Conservation (phyloP, 2,329 filamentous ascomycete species). For the Ilyonectria destructans region DNA sequence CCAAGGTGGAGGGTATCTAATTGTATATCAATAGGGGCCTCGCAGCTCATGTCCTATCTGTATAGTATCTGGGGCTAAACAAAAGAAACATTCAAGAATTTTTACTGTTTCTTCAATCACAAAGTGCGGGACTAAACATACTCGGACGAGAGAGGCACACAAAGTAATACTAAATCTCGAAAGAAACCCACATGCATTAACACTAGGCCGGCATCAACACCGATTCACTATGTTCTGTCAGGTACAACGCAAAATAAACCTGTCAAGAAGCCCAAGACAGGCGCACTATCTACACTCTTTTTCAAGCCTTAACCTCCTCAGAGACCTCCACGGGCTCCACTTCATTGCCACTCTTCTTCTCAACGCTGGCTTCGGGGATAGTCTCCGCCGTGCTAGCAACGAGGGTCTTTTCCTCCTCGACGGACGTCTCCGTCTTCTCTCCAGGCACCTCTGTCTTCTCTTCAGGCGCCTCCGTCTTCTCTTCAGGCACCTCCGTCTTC, state of each 20-base stretch:
- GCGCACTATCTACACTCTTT: neutral
- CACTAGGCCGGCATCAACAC: constrained; percentile 11
- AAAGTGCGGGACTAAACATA: neutral
- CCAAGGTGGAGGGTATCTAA: neutral
- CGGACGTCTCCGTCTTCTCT: constrained; percentile 19
- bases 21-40: constrained; percentile 19
- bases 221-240: constrained; percentile 21
- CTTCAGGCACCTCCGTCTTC: neutral
- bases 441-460: neutral
- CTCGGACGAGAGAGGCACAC: neutral
- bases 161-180: neutral
- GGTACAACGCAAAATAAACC: constrained; percentile 6
- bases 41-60: constrained; percentile 12
- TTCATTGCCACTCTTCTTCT: constrained; percentile 53
- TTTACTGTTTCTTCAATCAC: neutral
- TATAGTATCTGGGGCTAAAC: constrained; percentile 8
- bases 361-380: constrained; percentile 58
- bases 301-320: constrained; percentile 51
- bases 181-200: constrained; percentile 11
- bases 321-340: constrained; percentile 56
- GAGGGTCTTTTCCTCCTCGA: constrained; percentile 53
- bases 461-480: neutral
- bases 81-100: constrained; percentile 3
- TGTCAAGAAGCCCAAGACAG: neutral
- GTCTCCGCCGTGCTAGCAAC: constrained; percentile 62